Evolutionary conservation across 2,329 filamentous ascomycete genomes (phyloP).

Genomic region (Rhexocercosporidium sp.): DNA sequence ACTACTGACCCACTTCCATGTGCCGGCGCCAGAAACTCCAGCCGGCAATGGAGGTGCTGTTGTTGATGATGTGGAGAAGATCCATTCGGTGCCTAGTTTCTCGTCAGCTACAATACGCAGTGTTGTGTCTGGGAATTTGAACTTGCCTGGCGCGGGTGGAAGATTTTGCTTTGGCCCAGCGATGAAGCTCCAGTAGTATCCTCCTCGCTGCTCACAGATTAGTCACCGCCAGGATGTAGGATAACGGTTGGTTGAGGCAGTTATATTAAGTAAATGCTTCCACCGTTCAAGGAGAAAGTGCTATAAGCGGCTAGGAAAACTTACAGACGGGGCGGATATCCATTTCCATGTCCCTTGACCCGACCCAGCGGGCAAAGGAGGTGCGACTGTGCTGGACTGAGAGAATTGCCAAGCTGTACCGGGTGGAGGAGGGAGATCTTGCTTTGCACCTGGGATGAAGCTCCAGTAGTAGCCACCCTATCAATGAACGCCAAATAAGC

Average conservation of each 20-base stretch:
- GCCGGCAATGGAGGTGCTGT: background rate
- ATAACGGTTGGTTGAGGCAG: too few relatives aligned
- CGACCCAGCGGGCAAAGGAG: background rate
- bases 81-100: background rate
- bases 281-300: too few relatives aligned
- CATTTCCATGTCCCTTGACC: background rate
- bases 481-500: too few relatives aligned
- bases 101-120: background rate
- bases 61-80: background rate
- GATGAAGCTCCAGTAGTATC: background rate
- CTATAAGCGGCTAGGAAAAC: background rate
- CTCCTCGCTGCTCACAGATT: background rate
- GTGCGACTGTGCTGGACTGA: background rate
- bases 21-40: background rate
- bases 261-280: background rate
- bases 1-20: conserved; percentile 1
- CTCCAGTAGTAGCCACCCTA: background rate
- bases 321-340: conserved; percentile 5
- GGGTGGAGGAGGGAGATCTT: background rate
- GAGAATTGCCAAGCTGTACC: conserved; percentile 1
- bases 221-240: too few relatives aligned
- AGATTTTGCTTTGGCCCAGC: background rate
- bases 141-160: background rate
- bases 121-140: background rate
- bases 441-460: background rate